Evolutionary conservation across 73 alveolate genomes (phyloP), one percentile per base, ranked within the genome.

Genomic region (Durusdinium trenchii): DNA sequence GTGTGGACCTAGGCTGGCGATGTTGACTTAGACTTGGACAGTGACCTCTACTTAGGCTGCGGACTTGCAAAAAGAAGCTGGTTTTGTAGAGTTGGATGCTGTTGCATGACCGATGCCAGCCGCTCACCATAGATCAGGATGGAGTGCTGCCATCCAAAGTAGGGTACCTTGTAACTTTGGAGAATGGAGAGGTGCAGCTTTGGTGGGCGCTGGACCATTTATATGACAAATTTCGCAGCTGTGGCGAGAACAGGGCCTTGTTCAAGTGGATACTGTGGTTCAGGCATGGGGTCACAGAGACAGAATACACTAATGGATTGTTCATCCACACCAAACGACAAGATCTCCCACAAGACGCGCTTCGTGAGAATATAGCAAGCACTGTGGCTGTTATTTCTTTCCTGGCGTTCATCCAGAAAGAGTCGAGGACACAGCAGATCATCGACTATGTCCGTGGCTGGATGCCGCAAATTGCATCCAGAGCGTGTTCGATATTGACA

Each of bases 131-230:
- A 38, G 14, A 43, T 5, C 61, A 42, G 38, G 87, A 76, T 60
- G 20, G 54, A 14, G 57, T 2, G 3, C 38, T 76, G 14, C 87
- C 60, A n/a, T 76, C 87, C 42, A 76, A 76, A 43, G 87, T 38
- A 42, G 87, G 40, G 30, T 76, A 32, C 43, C 48, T 43, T 6
- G 60, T 43, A 3, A 4, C 36, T 40, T 3, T 9, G 9, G n/a
- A 38, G 57, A 60, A 3, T 16, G 83, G 23, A 6, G 83, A 71
- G 50, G 46, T 40, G 32, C 47, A 76, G 61, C 60, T 76, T 20
- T 76, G 87, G 87, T 76, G 87, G 87, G 38, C 52, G 61, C 42
- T 76, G 87, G 5, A 28, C 61, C 43, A 42, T 28, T 43, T 76
- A 60, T 60, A 76, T 43, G 87, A 76, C n/a, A 76, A 20, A 60